Base-by-base conservation (phyloP, 345 rosid genomes). In the Heritiera littoralis region DNA sequence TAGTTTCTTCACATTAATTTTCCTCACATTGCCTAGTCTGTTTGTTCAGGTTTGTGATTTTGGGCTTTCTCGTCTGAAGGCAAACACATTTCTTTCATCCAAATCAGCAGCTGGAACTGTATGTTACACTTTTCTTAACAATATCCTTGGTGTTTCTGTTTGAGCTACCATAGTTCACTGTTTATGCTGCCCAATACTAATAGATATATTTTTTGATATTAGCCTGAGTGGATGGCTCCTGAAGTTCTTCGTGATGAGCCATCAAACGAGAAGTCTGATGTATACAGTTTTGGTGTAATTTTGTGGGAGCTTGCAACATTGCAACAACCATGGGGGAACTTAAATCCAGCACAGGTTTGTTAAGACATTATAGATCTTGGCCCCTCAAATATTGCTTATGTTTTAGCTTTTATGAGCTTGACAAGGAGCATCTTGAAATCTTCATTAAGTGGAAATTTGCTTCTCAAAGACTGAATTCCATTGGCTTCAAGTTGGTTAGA, bases 211-310 rank as follows among this genome's bases (percentile, higher is more conserved):
- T 80, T 59, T 63, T 78, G 74, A 60, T 83, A 67, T 80, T 85
- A 95, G 99, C 98, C 99, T 65, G 99, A 93, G 86, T 95, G 99
- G 99, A 95, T 95, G 99, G 99, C 99, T 80, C 99, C 99, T 56
- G 99, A 95, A 89, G 99, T 95, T 77, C 91, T 95, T 12, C 90
- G 99, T 38, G 99, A 95, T 80, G 99, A 95, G 84, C 98, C 89
- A 77, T 95, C 99, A 73, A 95, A 95, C 80, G 99, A 95, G 72
- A 95, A 95, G 80, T 93, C 99, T 20, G 99, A 96, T 58, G 83
- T 96, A 56, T 96, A 96, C 86, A 96, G 99, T 84, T 96, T 96
- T 80, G 99, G 99, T 61, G 90, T 97, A 54, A 97, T 97, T 79
- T 83, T 97, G 83, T 97, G 99, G 99, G 99, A 97, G 85, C 89